Base-by-base conservation (phyloP, 768 basidiomycete species). In the Pisolithus orientalis region DNA sequence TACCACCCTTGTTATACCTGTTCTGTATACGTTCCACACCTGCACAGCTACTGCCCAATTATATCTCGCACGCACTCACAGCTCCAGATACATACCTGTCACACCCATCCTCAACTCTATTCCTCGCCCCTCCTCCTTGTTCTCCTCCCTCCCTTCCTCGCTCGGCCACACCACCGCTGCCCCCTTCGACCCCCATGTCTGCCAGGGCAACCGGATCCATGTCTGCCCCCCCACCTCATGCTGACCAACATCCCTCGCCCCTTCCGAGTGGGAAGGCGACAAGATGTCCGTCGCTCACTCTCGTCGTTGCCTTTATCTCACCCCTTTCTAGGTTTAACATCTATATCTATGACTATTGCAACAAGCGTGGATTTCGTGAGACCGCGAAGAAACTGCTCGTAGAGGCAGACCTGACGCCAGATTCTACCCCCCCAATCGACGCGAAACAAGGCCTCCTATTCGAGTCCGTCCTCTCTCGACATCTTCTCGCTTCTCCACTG, bases 301-400 rank as follows among this genome's bases (percentile, higher is more conserved):
- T 50, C 39, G 49, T 49, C 31, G 37, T 34, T 47, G 48, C n/a
- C 51, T 28, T 50, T 37, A 27, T 29, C 11, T 28, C 42, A 28
- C 40, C 55, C 44, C 42, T 28, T 40, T 16, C 51, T 68, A 90
- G 88, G 88, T 90, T 90, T 68, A 90, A 90, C 70, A 88, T 90
- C 64, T 91, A 91, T 70, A 90, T 91, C 59, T 79, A 85, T 63
- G 89, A 91, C 72, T 91, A 91, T 62, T 90, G 89, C 70, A 70
- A 64, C 62, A 91, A 91, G 69, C 83, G 87, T 49, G 88, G 88
- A 50, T 91, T 82, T 59, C 71, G 67, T 60, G 87, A 84, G 64
- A 88, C 89, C 1, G 87, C 87, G 10, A 72, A 67, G 32, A 81
- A 88, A 61, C 78, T 91, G 42, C 68, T 80, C 59, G 39, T 42